Conservation (phyloP, 2,329 filamentous ascomycete species). For the Aspergillus jensenii region DNA sequence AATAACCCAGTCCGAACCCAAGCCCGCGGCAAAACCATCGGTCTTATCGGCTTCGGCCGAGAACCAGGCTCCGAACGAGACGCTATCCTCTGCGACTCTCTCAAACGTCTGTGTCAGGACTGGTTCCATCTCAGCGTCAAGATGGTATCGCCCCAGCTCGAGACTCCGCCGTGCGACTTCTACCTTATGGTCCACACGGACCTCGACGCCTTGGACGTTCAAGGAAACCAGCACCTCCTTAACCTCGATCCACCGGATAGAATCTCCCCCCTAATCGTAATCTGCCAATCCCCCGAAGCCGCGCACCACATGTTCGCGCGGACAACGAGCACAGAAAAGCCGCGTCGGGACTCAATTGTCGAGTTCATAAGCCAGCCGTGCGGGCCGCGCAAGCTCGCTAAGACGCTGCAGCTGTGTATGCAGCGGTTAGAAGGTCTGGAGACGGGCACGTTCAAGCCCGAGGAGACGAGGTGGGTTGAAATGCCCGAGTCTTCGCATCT, state of each 20-base stretch:
- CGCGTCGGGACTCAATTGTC: too few species aligned
- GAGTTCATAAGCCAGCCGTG: slow-evolving; percentile 37
- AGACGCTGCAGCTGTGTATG: slow-evolving; percentile 7
- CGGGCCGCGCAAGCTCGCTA: slow-evolving; percentile 34
- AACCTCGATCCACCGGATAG: background rate
- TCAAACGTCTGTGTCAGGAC: slow-evolving; percentile 22
- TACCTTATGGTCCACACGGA: slow-evolving; percentile 27
- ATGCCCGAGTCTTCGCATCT: slow-evolving; percentile 21
- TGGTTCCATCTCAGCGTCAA: background rate
- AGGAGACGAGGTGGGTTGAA: slow-evolving; percentile 19
- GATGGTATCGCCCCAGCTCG: background rate
- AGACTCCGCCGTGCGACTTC: slow-evolving; percentile 15
- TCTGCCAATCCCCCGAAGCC: slow-evolving; percentile 25
- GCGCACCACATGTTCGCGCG: slow-evolving; percentile 20
- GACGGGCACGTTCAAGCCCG: background rate
- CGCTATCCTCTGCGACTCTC: slow-evolving; percentile 13
- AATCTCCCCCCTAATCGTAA: slow-evolving; percentile 28
- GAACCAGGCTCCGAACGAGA: background rate
- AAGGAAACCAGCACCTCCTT: background rate
- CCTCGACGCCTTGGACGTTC: slow-evolving; percentile 11
- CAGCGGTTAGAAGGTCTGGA: slow-evolving; percentile 16
- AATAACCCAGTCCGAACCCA: background rate
- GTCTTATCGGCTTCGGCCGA: background rate
- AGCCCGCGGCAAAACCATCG: background rate
- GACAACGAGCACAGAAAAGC: background rate